Base-by-base conservation (phyloP, 441 rosid species). In the Brassica balearica region DNA sequence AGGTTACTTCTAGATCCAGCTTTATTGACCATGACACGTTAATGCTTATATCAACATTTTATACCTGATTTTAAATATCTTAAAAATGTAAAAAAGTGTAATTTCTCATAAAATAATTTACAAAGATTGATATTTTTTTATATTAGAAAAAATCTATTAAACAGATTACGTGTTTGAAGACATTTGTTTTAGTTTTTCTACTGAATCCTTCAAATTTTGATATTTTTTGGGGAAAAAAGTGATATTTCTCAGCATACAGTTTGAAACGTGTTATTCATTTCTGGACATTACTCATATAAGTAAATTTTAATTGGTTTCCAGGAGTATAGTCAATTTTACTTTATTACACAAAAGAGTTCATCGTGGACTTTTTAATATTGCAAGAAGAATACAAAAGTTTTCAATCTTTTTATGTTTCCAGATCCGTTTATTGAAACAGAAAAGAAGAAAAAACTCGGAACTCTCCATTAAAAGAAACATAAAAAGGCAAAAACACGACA, bases 401-500 rank as follows among this genome's bases (percentile, higher is more conserved):
- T 12, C 11, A 43, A 43, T 46, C 55, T 46, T n/a, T 38, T 46
- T 11, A 46, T 12, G 15, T 46, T 46, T 46, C 0, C 12, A 46
- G 55, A 46, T 46, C 55, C 55, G 55, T 12, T 46, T 46, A 46
- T 11, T n/a, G 4, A 12, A 46, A 46, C 55, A 46, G 2, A 46
- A 46, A 46, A 12, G 55, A 12, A 46, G 15, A 12, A 46, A 46
- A 46, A 46, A 12, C 14, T 4, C 15, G 15, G 4, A 46, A 46
- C 6, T 46, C 55, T 4, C 55, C 55, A 46, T n/a, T 46, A 46
- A 46, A 46, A 46, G 55, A 46, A 46, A 12, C 55, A 46, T 4
- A 11, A 46, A 46, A 68, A 69, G 55, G 67, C 68, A 72, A 72
- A 65, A 81, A 76, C 78, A 81, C 75, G 81, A 77, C 84, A 76